Base-by-base conservation (phyloP, 805 yeast species). In the Kodamaea jinghongensis region DNA sequence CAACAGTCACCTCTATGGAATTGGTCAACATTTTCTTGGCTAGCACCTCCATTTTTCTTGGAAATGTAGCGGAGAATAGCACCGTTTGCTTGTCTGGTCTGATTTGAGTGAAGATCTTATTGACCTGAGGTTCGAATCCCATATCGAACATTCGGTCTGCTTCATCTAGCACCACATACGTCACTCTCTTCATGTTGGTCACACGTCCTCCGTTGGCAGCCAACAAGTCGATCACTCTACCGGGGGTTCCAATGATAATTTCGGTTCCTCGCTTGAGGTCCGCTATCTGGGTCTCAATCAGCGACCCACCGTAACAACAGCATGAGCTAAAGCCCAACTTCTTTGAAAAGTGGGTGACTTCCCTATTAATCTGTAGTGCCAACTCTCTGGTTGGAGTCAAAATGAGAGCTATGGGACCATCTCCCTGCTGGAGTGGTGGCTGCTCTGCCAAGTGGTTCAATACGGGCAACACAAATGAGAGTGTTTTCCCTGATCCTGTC, bases 81-180 rank as follows among this genome's bases (percentile, higher is more conserved):
- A 90, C 91, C 12, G 93, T 85, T 54, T 91, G 98, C 35, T 84
- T 70, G 55, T 90, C 96, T 0, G 93, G 93, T 35, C 97, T 70
- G 2, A 87, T 72, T 27, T 84, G 83, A 11, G 76, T 70, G 55
- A 89, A 70, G 15, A 93, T 83, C 52, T 87, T 86, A 49, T 76
- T 79, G 3, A 93, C 88, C 56, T 93, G 99, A 0, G 99, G 98
- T 51, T 88, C 98, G 63, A 93, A 93, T 1, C 99, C 99, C 75
- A 93, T 69, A 59, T 93, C 99, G 65, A 91, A 91, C 85, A 93
- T 81, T 47, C 99, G 66, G 61, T 93, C 99, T 1, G 98, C 97
- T 56, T 93, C 99, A 58, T 93, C 99, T 43, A 93, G 65, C 0
- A 90, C 95, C n/a, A 88, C 71, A 58, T 82, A 88, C 0, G 96